A percentile compares a stretch with the other conserved stretches of the same genome.
phyloP scores from a whole-genome alignment of 2,329 filamentous ascomycete species.

The Epichloe sylvatica region DNA sequence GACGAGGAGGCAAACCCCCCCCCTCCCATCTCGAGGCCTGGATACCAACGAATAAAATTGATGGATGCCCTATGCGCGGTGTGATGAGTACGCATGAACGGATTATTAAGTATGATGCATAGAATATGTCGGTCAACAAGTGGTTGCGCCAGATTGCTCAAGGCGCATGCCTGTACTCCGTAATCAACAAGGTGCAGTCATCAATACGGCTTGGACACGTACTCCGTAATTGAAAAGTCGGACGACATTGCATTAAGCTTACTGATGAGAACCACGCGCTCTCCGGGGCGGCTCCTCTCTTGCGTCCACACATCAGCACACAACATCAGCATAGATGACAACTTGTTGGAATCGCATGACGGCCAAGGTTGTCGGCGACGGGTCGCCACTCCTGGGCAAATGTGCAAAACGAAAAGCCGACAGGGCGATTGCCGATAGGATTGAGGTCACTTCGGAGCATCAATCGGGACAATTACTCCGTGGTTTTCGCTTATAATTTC shows the following conservation, averaged over 20 bases:
- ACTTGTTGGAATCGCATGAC: too few relatives aligned
- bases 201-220: not conserved
- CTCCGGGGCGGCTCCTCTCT: too few relatives aligned
- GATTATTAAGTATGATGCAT: too few relatives aligned
- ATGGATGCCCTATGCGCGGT: not conserved
- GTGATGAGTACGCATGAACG: not conserved
- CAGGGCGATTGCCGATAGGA: constrained; percentile 4
- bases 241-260: too few relatives aligned
- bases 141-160: not conserved
- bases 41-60: not conserved
- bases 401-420: not conserved
- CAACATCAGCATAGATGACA: too few relatives aligned
- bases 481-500: not conserved
- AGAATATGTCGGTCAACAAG: not conserved
- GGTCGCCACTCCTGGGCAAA: not conserved
- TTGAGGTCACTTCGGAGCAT: constrained; percentile 1
- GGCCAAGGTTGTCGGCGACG: not conserved
- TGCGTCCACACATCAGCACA: too few relatives aligned
- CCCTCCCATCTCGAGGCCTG: not conserved
- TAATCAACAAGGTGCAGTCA: too few relatives aligned
- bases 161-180: too few relatives aligned
- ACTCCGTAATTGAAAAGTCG: not conserved
- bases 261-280: too few relatives aligned
- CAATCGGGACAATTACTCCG: not conserved
- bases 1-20: not conserved